A percentile compares a stretch with the other conserved stretches of the same genome.
Evolutionary conservation across 1,284 basidiomycete genomes (phyloP).

Genomic region (Microstroma glucosiphilum): DNA sequence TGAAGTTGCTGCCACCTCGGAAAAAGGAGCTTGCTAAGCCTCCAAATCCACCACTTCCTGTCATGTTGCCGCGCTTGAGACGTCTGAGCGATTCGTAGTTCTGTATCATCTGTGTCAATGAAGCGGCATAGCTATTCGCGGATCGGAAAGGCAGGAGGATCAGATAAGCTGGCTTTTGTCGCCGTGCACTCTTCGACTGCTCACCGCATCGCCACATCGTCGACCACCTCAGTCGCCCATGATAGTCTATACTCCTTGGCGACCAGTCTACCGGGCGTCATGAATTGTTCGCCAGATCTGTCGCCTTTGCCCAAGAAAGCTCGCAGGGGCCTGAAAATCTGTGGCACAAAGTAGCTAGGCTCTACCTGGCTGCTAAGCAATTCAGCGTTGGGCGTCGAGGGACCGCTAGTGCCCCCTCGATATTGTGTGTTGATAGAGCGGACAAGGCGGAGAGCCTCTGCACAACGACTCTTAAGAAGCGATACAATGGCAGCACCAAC

Average conservation of each 20-base stretch:
- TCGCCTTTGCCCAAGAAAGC: constrained; percentile 13
- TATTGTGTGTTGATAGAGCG: constrained; percentile 81
- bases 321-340: constrained; percentile 68
- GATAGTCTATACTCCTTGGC: constrained; percentile 11
- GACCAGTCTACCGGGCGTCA: constrained; percentile 16
- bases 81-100: constrained; percentile 42
- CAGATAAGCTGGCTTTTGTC: too few relatives aligned
- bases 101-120: constrained; percentile 38
- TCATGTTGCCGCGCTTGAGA: constrained; percentile 28
- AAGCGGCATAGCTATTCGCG: constrained; percentile 18
- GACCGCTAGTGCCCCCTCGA: constrained; percentile 49
- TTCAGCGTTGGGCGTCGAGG: neutral
- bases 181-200: too few relatives aligned
- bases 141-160: too few relatives aligned
- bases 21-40: neutral
- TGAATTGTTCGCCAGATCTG: neutral
- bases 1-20: neutral
- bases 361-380: constrained; percentile 46
- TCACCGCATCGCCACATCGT: constrained; percentile 15
- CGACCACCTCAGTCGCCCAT: constrained; percentile 19
- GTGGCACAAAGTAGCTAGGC: constrained; percentile 75
- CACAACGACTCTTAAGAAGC: constrained; percentile 70
- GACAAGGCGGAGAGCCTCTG: constrained; percentile 77
- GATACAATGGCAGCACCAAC: constrained; percentile 24
- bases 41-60: constrained; percentile 5